These are phyloP conservation scores for Phialemonium atrogriseum DNA, from an alignment of 2,329 filamentous ascomycete species.

Conservation along the genomic window DNA sequence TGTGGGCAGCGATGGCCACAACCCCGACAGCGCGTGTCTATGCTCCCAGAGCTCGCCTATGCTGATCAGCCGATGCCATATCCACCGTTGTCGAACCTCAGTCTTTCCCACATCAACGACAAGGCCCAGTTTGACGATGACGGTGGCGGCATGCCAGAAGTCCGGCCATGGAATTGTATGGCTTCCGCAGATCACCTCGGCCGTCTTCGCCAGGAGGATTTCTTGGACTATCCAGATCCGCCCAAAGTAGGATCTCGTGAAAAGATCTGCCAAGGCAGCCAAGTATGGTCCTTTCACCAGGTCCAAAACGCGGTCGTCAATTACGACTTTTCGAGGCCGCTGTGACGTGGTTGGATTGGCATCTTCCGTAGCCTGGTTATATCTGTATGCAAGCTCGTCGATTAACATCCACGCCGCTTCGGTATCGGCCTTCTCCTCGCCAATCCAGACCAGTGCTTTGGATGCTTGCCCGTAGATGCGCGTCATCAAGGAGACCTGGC, in stretches of 20 bases:
- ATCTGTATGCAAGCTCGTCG: background rate
- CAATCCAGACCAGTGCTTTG: background rate
- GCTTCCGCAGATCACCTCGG: background rate
- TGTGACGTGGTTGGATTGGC: background rate
- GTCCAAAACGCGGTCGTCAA: background rate
- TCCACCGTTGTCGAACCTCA: background rate
- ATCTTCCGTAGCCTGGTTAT: background rate
- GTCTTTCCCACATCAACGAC: background rate
- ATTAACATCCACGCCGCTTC: background rate
- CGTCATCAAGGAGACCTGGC: background rate
- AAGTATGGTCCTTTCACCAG: background rate
- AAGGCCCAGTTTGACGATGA: background rate
- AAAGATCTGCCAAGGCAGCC: background rate
- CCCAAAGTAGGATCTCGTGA: background rate
- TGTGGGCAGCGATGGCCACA: too few species aligned
- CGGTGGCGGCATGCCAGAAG: background rate
- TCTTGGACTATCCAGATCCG: background rate
- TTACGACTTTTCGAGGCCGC: too few species aligned
- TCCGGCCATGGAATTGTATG: background rate
- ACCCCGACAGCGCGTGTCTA: background rate
- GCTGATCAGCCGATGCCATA: background rate
- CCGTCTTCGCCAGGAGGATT: background rate
- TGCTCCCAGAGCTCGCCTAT: background rate
- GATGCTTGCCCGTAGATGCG: background rate
- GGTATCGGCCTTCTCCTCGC: background rate